Evolutionary conservation across 306 rosid species (phyloP).

Genomic region (Begonia masoniana): DNA sequence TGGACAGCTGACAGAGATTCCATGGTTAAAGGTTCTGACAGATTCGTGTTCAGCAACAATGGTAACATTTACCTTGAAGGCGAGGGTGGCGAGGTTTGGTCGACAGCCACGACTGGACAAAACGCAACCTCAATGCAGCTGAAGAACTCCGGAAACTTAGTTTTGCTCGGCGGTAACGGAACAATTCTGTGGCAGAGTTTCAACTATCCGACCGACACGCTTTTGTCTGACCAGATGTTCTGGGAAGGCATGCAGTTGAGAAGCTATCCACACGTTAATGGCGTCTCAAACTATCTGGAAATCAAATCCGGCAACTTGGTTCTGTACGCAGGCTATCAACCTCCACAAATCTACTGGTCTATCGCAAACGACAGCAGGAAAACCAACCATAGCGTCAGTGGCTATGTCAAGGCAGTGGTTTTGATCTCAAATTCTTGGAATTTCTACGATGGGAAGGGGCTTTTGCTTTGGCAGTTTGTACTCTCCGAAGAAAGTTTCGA

Average conservation of each 20-base stretch:
- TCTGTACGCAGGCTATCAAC: constrained; percentile 26
- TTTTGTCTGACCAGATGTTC: constrained; percentile 36
- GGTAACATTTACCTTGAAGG: constrained; percentile 22
- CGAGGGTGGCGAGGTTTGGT: constrained; percentile 17
- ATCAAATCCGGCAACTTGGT: constrained; percentile 25
- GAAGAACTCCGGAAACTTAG: constrained; percentile 39
- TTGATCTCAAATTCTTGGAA: constrained; percentile 28
- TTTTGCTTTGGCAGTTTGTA: constrained; percentile 30
- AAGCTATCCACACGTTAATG: constrained; percentile 20
- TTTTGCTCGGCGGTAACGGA: constrained; percentile 23
- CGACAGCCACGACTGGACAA: constrained; percentile 26
- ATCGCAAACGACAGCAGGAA: constrained; percentile 21
- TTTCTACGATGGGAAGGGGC: constrained; percentile 23
- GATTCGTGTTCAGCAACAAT: constrained; percentile 22
- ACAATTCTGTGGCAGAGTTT: constrained; percentile 45
- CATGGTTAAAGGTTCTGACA: constrained; percentile 15
- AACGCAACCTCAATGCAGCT: constrained; percentile 24
- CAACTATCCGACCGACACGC: constrained; percentile 40
- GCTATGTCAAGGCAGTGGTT: constrained; percentile 16
- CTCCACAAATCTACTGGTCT: constrained; percentile 49
- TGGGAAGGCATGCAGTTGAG: constrained; percentile 29
- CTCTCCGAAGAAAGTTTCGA: constrained; percentile 6
- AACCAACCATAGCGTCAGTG: constrained; percentile 2
- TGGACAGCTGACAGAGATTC: constrained; percentile 55
- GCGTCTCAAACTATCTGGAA: constrained; percentile 23